These are phyloP conservation scores for Scedosporium minutisporum DNA, from an alignment of 2,329 filamentous ascomycete species.

Conservation along the genomic window DNA sequence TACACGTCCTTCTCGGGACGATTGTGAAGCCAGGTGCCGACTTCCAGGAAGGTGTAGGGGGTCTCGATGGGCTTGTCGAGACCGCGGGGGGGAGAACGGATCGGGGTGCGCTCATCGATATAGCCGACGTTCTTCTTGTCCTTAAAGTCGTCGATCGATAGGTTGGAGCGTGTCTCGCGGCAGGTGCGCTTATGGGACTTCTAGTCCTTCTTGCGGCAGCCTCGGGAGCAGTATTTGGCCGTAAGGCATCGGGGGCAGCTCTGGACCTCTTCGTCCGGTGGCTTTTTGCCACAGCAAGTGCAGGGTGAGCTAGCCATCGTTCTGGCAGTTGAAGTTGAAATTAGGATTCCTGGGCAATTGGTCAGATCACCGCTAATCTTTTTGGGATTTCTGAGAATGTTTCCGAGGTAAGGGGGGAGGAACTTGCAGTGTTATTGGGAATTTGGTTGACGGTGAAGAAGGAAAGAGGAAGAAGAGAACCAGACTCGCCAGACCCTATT, in stretches of 20 bases:
- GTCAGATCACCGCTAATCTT: too few species aligned
- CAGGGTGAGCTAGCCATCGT: not conserved
- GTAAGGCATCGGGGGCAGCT: not conserved
- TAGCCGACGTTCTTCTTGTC: too few species aligned
- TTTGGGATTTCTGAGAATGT: too few species aligned
- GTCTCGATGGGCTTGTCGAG: conserved; percentile 15
- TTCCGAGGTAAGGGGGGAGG: too few species aligned
- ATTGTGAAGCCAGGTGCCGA: conserved; percentile 25
- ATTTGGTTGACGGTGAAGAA: too few species aligned
- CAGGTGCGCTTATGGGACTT: not conserved
- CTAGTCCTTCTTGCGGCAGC: not conserved
- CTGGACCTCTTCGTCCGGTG: not conserved
- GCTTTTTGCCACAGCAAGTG: not conserved
- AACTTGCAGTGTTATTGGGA: too few species aligned
- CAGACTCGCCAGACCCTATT: too few species aligned
- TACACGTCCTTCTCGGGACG: conserved; percentile 29
- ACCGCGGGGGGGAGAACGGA: conserved; percentile 10
- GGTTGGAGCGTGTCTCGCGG: not conserved
- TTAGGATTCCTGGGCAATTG: too few species aligned
- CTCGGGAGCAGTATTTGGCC: not conserved
- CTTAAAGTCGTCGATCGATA: not conserved
- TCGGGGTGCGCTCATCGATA: not conserved
- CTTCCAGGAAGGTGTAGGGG: conserved; percentile 23
- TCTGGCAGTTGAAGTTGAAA: too few species aligned
- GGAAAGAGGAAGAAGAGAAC: too few species aligned